Base-by-base conservation (phyloP, 2,329 filamentous ascomycete genomes). In the Fusarium sp. region DNA sequence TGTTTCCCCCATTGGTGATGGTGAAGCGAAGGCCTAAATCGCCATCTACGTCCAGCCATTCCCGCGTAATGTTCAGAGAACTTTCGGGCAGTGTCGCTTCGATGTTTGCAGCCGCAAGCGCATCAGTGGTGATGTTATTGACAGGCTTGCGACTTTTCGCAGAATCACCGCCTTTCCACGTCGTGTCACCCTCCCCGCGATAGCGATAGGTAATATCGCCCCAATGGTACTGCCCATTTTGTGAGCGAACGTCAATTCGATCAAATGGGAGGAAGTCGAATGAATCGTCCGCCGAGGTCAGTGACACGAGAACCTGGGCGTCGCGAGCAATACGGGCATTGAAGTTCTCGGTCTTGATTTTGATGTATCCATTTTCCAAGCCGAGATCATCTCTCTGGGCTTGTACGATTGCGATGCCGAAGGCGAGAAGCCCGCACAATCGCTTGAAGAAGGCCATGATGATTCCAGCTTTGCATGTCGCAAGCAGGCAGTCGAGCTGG, bases 231-330 rank as follows among this genome's bases (percentile, higher is more conserved):
- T 88, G 84, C 5, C 83, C 83, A 61, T 87, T 83, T 14, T 80
- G 79, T 13, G 84, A 81, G 10, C 87, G 81, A 18, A 78, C 76
- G 0, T 80, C 61, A 5, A 89, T 79, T 46, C 83, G 76, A 70
- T 88, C 87, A 10, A 79, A 85, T 0, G 87, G 87, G 4, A 87
- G 79, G 66, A 89, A 89, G 74, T 89, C 85, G 64, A 88, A 89
- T 0, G 76, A 63, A 5, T 76, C 74, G 1, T 76, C 77, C 0
- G 77, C 69, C 7, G 85, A 79, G 12, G 75, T 80, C 14, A 88
- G 73, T 0, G 86, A 87, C 11, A 78, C 82, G 3, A 88, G 79
- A 2, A 86, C 82, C 49, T 86, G 84, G 5, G 84, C 80, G 21
- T 84, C 80, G 7, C 76, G 76, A 45, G 80, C 83, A 4, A 86